A percentile compares a stretch with the other conserved stretches of the same genome.
Evolutionary conservation across 1,139 yeast species (phyloP).

Genomic region (Saccharomyces hybrid): DNA sequence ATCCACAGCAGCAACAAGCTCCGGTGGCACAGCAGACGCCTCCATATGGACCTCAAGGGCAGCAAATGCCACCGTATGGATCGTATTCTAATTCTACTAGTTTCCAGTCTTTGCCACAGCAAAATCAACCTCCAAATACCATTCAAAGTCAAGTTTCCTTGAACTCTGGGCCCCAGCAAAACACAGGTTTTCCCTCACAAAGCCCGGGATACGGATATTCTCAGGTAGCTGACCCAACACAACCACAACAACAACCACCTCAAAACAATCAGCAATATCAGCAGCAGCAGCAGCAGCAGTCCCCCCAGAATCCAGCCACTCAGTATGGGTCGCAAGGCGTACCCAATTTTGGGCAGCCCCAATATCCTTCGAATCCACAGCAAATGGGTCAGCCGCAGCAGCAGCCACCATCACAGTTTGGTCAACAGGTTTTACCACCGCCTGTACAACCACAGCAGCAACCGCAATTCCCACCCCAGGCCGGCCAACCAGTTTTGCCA

Average conservation of each 20-base stretch:
- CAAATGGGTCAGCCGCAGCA: background rate
- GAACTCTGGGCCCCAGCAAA: background rate
- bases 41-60: constrained; percentile 4
- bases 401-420: background rate
- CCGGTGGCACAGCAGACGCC: background rate
- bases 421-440: background rate
- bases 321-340: constrained; percentile 7
- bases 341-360: background rate
- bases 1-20: constrained; percentile 6
- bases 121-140: background rate
- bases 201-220: constrained; percentile 2
- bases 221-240: background rate
- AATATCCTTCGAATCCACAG: background rate
- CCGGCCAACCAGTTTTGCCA: background rate
- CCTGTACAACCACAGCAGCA: constrained; percentile 6
- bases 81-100: background rate
- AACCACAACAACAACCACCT: background rate
- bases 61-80: constrained; percentile 2
- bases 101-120: background rate
- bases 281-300: constrained; percentile 11
- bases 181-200: background rate
- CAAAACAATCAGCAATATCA: constrained; percentile 2
- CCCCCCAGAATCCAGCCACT: constrained; percentile 6
- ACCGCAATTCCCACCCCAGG: constrained; percentile 6
- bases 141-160: background rate